These are phyloP conservation scores for Discostella stelligera DNA, from an alignment of 352 stramenopile genomes.

Conservation along the genomic window DNA sequence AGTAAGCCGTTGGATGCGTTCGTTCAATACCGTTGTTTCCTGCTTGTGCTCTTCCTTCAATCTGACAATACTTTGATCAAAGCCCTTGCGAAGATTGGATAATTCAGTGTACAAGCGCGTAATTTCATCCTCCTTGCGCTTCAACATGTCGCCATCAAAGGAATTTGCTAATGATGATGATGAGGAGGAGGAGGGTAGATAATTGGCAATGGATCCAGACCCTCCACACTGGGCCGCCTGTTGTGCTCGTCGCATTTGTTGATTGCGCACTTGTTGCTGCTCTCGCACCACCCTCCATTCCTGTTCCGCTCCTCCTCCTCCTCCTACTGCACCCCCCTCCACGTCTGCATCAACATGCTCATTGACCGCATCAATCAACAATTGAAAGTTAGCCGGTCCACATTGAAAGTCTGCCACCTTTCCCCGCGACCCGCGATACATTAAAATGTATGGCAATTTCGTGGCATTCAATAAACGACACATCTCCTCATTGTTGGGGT, in stretches of 20 bases:
- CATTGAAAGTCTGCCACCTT: slow-evolving; percentile 50
- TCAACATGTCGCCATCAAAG: slow-evolving; percentile 12
- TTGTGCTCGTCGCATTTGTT: slow-evolving; percentile 16
- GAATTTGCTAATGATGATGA: too few relatives aligned
- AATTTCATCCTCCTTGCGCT: slow-evolving; percentile 48
- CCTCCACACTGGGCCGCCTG: background rate
- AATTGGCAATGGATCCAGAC: slow-evolving; percentile 12
- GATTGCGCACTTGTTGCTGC: slow-evolving; percentile 18
- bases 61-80: slow-evolving; percentile 29
- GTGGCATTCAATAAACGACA: slow-evolving; percentile 44
- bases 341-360: slow-evolving; percentile 25
- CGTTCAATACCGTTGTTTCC: slow-evolving; percentile 27
- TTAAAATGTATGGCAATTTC: slow-evolving; percentile 47
- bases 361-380: slow-evolving; percentile 40
- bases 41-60: slow-evolving; percentile 36
- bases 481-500: slow-evolving; percentile 50
- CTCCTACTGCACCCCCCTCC: background rate
- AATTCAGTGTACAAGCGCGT: slow-evolving; percentile 39
- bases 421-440: slow-evolving; percentile 42
- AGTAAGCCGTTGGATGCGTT: slow-evolving; percentile 27
- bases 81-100: slow-evolving; percentile 39
- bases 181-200: slow-evolving; percentile 1
- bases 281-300: slow-evolving; percentile 48
- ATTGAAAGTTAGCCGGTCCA: slow-evolving; percentile 29
- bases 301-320: slow-evolving; percentile 11